Base-by-base conservation (phyloP, 345 rosid genomes). In the Carallia brachiata region DNA sequence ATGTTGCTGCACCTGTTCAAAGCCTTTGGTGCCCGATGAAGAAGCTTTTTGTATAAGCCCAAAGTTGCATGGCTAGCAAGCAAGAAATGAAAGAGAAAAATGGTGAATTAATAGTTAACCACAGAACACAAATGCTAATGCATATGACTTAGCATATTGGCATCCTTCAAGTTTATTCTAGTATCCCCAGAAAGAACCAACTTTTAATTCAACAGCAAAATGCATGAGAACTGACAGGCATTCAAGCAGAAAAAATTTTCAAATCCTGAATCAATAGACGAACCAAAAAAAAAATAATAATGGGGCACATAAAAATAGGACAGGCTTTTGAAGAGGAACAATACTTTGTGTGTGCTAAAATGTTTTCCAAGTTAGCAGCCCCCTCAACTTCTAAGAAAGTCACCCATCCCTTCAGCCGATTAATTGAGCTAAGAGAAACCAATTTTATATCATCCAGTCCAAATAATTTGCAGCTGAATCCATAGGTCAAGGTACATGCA, bases 51-150 rank as follows among this genome's bases (percentile, higher is more conserved):
- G 67, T 92, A 92, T 36, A 95, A 84, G 65, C 99, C 99, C 80
- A 95, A 73, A 71, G 99, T 92, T 44, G 99, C 99, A 84, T 95
- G 99, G 83, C 99, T 95, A 74, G 36, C 71, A 66, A 76, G 54
- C 37, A 37, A 69, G 60, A 69, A 47, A 77, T 56, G 39, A 7
- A 60, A 40, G 53, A 52, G 39, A 65, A 15, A 67, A 16, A n/a
- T 54, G 67, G 36, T 60, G 59, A 73, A 52, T n/a, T 16, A 55
- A 64, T 37, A 2, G 5, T 56, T 56, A 56, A 56, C 34, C 60
- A 56, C 28, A 56, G 60, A 56, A 44, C 50, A 44, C 50, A 44
- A 44, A 44, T 13, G 16, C 16, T 44, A 44, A 44, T 44, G 50
- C 50, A 44, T 44, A 44, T 44, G 16, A 44, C 16, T 44, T 44